Evolutionary conservation across 352 stramenopile genomes (phyloP), one percentile per base, ranked within the genome.

Genomic region (Globisporangium acanthophoron): DNA sequence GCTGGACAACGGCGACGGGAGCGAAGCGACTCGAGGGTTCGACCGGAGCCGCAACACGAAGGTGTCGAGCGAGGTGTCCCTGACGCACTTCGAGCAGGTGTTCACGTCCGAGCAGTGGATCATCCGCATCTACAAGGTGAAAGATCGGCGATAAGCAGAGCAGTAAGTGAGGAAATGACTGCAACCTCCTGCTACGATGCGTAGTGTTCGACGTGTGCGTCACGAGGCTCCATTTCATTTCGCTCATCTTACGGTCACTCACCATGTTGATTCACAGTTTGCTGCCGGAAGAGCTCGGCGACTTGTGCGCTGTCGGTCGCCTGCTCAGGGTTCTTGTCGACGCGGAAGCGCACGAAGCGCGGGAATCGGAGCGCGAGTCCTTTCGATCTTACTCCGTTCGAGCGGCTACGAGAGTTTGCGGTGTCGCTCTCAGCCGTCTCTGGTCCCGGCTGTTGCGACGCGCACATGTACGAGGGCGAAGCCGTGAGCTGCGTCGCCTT

Each of bases 341-440:
- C 71, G 54, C 98, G 86, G 58, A 97, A 71, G 1, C 96, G 88
- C 52, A 99, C 63, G 67, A 99, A 99, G 5, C 98, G 89, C n/a
- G 98, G 98, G 72, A 99, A 99, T 11, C 98, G 92, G 55, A 99
- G 79, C 13, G 94, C 96, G 55, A 99, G 92, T 9, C 97, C 97
- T 59, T 90, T 89, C n/a, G 55, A 55, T 41, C 21, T 15, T 1
- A 24, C 24, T 7, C 0, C 18, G 11, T 15, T 24, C 16, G 37
- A 29, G 21, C 13, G 11, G 50, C 45, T 66, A 46, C 66, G 60
- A 33, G 52, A 59, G 0, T 59, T 35, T 37, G 20, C 15, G 2
- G 20, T 37, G 15, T 48, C 56, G 27, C 33, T 29, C 29, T 56
- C 48, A 31, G 7, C 9, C 50, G 21, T 1, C 37, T 48, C 37